Percentiles rank a stretch among this genome's conserved stretches.
Conservation (phyloP, 805 yeast genomes). For the Yamadazyma olivae region DNA sequence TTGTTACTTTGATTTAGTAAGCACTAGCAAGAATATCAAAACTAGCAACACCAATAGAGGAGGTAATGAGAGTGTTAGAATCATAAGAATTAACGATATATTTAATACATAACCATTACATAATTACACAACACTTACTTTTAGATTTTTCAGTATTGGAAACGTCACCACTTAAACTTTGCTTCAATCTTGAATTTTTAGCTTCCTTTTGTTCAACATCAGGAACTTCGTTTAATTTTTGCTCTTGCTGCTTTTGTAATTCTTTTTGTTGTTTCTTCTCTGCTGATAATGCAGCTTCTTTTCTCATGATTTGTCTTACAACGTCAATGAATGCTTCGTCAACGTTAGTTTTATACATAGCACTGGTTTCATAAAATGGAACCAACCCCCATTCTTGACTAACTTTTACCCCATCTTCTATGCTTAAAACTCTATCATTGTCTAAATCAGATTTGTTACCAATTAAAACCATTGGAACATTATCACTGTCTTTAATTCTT, state of each 20-base stretch:
- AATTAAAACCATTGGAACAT: conserved; percentile 84
- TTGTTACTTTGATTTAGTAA: conserved; percentile 7
- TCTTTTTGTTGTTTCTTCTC: conserved; percentile 45
- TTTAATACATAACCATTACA: too few species aligned
- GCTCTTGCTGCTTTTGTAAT: conserved; percentile 33
- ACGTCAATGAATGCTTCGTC: conserved; percentile 88
- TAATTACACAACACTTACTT: conserved; percentile 30
- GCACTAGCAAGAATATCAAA: too few species aligned
- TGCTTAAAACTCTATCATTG: conserved; percentile 68
- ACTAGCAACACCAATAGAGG: too few species aligned
- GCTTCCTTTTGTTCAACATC: conserved; percentile 10
- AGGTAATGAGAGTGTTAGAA: too few species aligned
- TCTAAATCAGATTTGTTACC: conserved; percentile 89
- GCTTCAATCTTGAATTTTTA: conserved; percentile 9
- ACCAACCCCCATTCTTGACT: conserved; percentile 86
- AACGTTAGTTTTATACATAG: conserved; percentile 85
- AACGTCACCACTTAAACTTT: conserved; percentile 12
- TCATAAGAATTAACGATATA: too few species aligned
- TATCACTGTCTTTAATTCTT: conserved; percentile 71
- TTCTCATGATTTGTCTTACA: conserved; percentile 83
- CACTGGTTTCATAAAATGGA: conserved; percentile 91
- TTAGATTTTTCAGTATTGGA: conserved; percentile 11
- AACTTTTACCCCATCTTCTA: conserved; percentile 79
- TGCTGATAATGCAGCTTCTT: conserved; percentile 50
- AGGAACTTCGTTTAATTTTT: conserved; percentile 6